Evolutionary conservation across 2,329 filamentous ascomycete genomes (phyloP).

Genomic region (Arthroderma sp.): DNA sequence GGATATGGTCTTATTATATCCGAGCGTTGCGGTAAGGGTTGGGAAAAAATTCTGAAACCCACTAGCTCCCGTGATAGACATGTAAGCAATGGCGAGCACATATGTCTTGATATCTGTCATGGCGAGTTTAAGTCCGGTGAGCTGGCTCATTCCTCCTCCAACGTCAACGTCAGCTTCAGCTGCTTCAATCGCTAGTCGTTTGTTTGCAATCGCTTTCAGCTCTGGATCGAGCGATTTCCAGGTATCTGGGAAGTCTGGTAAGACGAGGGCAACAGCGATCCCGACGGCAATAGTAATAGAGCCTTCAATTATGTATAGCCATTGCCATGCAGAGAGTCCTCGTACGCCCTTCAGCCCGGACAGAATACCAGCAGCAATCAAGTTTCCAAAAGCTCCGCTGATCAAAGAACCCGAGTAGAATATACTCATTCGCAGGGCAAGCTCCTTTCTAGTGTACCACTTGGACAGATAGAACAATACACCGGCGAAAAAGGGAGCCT

Average conservation of each 20-base stretch:
- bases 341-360: slow-evolving; percentile 23
- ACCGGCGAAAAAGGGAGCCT: slow-evolving; percentile 36
- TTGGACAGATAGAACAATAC: slow-evolving; percentile 37
- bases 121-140: slow-evolving; percentile 38
- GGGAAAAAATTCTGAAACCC: slow-evolving; percentile 48
- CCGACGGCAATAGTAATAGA: slow-evolving; percentile 23
- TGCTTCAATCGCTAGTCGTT: slow-evolving; percentile 39
- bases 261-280: slow-evolving; percentile 19
- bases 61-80: slow-evolving; percentile 36
- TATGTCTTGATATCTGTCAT: slow-evolving; percentile 39
- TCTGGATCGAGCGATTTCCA: slow-evolving; percentile 32
- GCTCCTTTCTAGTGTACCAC: slow-evolving; percentile 42
- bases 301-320: slow-evolving; percentile 30
- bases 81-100: slow-evolving; percentile 32
- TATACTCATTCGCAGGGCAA: slow-evolving; percentile 38
- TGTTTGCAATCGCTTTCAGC: slow-evolving; percentile 34
- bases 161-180: slow-evolving; percentile 38
- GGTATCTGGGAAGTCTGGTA: slow-evolving; percentile 33
- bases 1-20: slow-evolving; percentile 33
- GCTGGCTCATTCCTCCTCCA: slow-evolving; percentile 34
- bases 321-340: slow-evolving; percentile 28
- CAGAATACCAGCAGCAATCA: slow-evolving; percentile 41
- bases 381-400: slow-evolving; percentile 39
- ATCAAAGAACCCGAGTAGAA: slow-evolving; percentile 40
- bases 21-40: slow-evolving; percentile 35